phyloP scores from a whole-genome alignment of 495 filamentous ascomycete genomes.

The Neurospora intermedia region DNA sequence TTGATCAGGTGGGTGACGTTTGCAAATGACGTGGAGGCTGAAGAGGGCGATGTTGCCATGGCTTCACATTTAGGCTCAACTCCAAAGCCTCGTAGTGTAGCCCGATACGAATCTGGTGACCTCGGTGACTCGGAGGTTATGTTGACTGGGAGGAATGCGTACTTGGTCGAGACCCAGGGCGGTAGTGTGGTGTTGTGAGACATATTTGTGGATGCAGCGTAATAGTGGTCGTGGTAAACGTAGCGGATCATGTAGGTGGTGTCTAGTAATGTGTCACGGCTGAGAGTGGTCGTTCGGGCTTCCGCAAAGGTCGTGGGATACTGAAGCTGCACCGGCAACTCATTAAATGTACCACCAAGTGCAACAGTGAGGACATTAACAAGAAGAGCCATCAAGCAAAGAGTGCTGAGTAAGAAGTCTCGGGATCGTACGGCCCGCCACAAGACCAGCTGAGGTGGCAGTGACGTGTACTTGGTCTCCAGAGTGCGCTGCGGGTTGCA shows the following conservation, averaged over 20 bases:
- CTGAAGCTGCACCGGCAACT: neutral
- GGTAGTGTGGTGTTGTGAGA: constrained; percentile 16
- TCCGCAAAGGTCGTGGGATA: neutral
- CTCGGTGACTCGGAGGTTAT: too few species aligned
- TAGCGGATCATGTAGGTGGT: too few species aligned
- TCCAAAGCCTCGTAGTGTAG: too few species aligned
- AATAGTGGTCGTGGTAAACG: constrained; percentile 12
- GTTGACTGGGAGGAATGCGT: constrained; percentile 28
- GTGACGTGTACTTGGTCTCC: neutral
- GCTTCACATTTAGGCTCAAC: too few species aligned
- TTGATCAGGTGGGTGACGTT: too few species aligned
- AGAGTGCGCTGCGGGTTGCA: neutral
- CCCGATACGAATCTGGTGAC: too few species aligned
- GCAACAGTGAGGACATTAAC: neutral
- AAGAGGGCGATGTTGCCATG: too few species aligned
- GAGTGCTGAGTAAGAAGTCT: neutral
- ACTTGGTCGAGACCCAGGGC: constrained; percentile 22
- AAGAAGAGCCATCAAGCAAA: neutral
- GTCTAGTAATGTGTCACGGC: neutral
- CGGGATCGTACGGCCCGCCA: neutral
- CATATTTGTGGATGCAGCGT: constrained; percentile 23
- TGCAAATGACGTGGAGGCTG: too few species aligned
- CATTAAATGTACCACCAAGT: neutral
- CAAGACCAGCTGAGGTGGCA: neutral
- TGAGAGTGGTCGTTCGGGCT: neutral